Evolutionary conservation across 1,284 basidiomycete genomes (phyloP), one percentile per base, ranked within the genome.

Genomic region (Nidula niveotomentosa): DNA sequence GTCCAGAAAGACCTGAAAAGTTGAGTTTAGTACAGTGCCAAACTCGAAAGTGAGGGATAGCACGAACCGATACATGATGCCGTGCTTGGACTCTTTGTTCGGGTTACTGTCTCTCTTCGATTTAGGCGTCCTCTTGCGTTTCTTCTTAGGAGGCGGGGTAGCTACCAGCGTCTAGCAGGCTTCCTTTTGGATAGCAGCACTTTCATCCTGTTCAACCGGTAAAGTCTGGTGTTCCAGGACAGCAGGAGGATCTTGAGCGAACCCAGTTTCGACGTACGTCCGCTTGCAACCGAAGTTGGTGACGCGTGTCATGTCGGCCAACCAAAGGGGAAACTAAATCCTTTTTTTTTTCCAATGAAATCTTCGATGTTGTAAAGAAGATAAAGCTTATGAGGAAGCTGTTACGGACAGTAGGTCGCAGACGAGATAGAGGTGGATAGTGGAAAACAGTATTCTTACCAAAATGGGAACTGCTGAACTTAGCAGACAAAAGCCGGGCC

Each of bases 1-100:
- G 92, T 93, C 92, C 92, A 93, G 70, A 94, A 94, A 8, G 90
- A 90, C 64, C 90, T 92, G 59, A 13, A 9, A 48, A 53, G 51
- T 36, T 36, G 17, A 2, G 30, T 30, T 12, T n/a, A 43, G 49
- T n/a, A 53, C 57, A 56, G 4, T 5, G 4, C 30, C 41, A 47
- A 43, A 7, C 7, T 13, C 0, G 9, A 12, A 36, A 34, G 18
- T 30, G 37, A 58, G 35, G 8, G 37, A 55, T 37, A 23, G 36
- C 15, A 74, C 85, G 56, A 57, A 91, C 88, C 92, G 88, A 62
- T 93, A 93, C 65, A 84, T 78, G 17, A 90, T 86, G 7, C 71
- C 80, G 50, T 85, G 73, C 52, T 76, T 60, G 8, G 58, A 62
- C 35, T 59, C 65, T 6, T 66, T 60, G 36, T 71, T 63, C 30